Percentiles rank a stretch among this genome's conserved stretches.
Evolutionary conservation across 1,139 yeast species (phyloP).

Genomic region (Eremothecium sinecaudum): DNA sequence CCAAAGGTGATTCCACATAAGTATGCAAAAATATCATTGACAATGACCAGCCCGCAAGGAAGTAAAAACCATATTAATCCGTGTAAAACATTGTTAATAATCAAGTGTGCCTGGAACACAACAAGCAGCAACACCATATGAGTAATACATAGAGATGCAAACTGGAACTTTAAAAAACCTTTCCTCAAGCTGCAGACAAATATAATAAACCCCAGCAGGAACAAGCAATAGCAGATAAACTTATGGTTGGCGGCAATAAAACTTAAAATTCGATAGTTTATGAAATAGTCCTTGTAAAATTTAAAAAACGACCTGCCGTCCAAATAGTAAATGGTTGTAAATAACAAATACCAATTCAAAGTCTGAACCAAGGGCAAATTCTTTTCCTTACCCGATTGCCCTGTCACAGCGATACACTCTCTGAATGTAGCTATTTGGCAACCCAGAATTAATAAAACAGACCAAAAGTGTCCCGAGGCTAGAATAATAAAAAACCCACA

Average conservation of each 20-base stretch:
- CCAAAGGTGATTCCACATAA: constrained; percentile 97
- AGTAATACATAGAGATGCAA: constrained; percentile 86
- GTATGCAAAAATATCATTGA: constrained; percentile 93
- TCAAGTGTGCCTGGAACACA: constrained; percentile 89
- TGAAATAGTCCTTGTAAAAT: constrained; percentile 33
- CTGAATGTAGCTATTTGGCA: constrained; percentile 79
- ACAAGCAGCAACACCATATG: constrained; percentile 89
- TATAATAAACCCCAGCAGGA: constrained; percentile 79
- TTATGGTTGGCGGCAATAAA: constrained; percentile 58
- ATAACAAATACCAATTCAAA: constrained; percentile 81
- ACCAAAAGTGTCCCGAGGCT: constrained; percentile 81
- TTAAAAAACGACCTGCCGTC: constrained; percentile 79
- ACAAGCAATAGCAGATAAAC: constrained; percentile 73
- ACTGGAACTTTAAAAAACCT: constrained; percentile 84
- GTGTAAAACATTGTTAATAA: constrained; percentile 77
- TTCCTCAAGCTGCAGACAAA: constrained; percentile 85
- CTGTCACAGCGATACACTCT: constrained; percentile 81
- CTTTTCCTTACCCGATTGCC: constrained; percentile 76
- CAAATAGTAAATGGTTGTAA: constrained; percentile 75
- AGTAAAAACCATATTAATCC: constrained; percentile 93
- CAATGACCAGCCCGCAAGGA: constrained; percentile 85
- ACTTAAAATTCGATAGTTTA: constrained; percentile 39
- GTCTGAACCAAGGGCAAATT: constrained; percentile 73
- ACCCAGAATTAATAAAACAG: constrained; percentile 59
- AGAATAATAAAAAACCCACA: constrained; percentile 58